Conservation (phyloP, 2,329 filamentous ascomycete genomes). For the Verticillium isaacii region DNA sequence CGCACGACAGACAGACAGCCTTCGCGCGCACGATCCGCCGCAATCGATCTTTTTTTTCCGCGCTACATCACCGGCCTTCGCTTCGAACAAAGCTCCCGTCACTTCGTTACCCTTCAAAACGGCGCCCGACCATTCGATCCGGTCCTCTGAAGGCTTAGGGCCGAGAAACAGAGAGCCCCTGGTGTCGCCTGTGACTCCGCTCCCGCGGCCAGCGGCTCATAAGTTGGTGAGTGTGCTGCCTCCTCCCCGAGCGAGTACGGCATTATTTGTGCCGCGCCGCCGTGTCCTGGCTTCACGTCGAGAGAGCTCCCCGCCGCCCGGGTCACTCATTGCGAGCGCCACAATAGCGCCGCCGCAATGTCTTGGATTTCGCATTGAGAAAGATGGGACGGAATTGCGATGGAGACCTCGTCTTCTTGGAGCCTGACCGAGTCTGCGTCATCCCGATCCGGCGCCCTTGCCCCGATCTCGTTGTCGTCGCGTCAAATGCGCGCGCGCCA, state of each 20-base stretch:
- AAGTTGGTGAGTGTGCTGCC: background rate
- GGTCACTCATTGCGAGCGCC: background rate
- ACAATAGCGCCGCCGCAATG: background rate
- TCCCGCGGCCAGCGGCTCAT: background rate
- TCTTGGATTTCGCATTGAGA: background rate
- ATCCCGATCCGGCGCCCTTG: background rate
- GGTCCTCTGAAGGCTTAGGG: background rate
- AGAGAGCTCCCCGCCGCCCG: background rate
- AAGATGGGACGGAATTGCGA: background rate
- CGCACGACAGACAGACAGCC: background rate
- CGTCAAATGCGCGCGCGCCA: background rate
- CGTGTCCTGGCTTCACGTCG: background rate
- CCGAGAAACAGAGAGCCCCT: background rate
- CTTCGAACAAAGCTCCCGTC: background rate
- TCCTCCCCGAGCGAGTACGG: background rate
- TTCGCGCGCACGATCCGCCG: background rate
- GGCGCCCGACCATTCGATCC: background rate
- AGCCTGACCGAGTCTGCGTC: background rate
- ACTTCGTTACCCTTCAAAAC: background rate
- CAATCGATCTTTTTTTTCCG: background rate
- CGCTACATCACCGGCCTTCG: background rate
- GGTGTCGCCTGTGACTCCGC: background rate
- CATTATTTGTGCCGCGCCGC: background rate
- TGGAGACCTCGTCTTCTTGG: background rate
- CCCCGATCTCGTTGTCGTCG: background rate